These are phyloP conservation scores for Leishmania amazonensis DNA, from an alignment of 208 protist genomes.

Conservation along the genomic window DNA sequence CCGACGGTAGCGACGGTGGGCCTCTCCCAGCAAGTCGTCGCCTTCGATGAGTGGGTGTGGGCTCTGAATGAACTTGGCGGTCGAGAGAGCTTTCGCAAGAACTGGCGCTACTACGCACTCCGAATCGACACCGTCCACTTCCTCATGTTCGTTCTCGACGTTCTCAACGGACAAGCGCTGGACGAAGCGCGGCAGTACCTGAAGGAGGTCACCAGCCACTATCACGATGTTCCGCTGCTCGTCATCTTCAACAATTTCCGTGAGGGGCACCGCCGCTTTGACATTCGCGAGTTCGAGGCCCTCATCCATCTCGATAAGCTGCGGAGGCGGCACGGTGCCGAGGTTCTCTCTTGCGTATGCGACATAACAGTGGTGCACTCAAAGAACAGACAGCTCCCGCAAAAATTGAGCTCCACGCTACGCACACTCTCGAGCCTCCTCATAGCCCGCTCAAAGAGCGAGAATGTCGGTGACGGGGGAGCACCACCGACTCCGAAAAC, in stretches of 20 bases:
- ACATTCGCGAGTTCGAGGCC: conserved; percentile 42
- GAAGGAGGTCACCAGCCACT: conserved; percentile 54
- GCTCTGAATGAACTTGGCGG: conserved; percentile 81
- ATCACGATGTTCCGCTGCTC: conserved; percentile 55
- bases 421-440: conserved; percentile 51
- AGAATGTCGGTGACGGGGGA: neutral
- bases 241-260: conserved; percentile 89
- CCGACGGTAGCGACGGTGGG: conserved; percentile 81
- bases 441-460: conserved; percentile 7
- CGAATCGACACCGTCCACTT: conserved; percentile 76
- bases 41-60: conserved; percentile 88
- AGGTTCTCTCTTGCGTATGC: conserved; percentile 66
- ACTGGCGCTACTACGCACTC: conserved; percentile 77
- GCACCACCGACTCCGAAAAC: conserved; percentile 32
- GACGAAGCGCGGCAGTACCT: conserved; percentile 63
- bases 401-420: conserved; percentile 44
- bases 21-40: conserved; percentile 66
- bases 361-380: conserved; percentile 75
- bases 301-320: conserved; percentile 54
- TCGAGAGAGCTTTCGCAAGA: conserved; percentile 78
- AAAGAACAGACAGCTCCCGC: conserved; percentile 41
- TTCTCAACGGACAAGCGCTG: conserved; percentile 43
- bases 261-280: conserved; percentile 36
- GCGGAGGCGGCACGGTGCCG: conserved; percentile 31
- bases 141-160: conserved; percentile 80